Evolutionary conservation across 2,329 filamentous ascomycete species (phyloP).

Genomic region (Calonectria hawksworthii): DNA sequence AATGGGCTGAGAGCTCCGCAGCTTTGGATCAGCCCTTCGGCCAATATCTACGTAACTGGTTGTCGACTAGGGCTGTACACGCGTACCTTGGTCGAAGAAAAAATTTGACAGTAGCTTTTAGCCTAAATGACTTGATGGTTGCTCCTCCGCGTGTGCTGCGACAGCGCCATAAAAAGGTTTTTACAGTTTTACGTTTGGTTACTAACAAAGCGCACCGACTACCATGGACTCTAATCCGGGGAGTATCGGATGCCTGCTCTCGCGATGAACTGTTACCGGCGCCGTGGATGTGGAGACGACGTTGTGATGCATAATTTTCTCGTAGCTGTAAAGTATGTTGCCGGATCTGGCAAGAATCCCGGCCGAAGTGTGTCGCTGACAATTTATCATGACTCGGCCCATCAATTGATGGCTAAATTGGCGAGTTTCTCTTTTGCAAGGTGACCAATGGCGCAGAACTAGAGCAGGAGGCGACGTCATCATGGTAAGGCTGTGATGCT

Average conservation of each 20-base stretch:
- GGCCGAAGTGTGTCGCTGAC: background rate
- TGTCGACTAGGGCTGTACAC: background rate
- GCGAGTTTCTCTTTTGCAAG: background rate
- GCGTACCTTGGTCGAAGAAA: background rate
- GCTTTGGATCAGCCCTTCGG: background rate
- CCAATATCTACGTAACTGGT: background rate
- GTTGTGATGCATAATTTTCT: background rate
- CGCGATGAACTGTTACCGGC: background rate
- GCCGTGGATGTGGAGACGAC: background rate
- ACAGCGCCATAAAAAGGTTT: background rate
- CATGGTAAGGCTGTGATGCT: background rate
- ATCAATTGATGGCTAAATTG: background rate
- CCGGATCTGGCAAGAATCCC: background rate
- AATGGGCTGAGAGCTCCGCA: background rate
- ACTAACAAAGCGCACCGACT: background rate
- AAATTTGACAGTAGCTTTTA: background rate
- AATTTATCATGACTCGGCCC: background rate
- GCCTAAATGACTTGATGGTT: constrained; percentile 1
- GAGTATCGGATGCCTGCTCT: background rate
- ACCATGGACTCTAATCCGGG: background rate
- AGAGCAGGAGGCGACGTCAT: background rate
- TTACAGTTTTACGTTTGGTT: background rate
- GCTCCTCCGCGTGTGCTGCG: background rate
- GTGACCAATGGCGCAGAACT: background rate
- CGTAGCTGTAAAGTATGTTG: background rate